Percentiles rank a stretch among this genome's conserved stretches.
phyloP scores from a whole-genome alignment of 1,139 yeast genomes.

The Diutina scorzettiae region DNA sequence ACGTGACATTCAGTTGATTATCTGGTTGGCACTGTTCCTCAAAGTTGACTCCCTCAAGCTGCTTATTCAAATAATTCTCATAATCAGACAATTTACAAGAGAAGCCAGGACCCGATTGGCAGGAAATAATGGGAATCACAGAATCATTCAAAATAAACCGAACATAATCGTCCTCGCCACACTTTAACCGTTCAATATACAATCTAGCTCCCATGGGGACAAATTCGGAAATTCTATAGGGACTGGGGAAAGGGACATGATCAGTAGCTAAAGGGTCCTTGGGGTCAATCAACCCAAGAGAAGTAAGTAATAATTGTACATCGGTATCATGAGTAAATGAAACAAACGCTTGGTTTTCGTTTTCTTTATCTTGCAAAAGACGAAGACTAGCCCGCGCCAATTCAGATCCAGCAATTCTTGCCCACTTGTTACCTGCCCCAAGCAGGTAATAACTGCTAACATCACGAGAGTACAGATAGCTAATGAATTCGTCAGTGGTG shows the following conservation, averaged over 20 bases:
- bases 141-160: conserved; percentile 6
- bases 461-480: conserved; percentile 32
- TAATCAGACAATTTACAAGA: conserved; percentile 3
- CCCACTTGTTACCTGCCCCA: conserved; percentile 39
- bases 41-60: not conserved
- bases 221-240: conserved; percentile 1
- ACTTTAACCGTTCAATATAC: conserved; percentile 1
- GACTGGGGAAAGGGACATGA: not conserved
- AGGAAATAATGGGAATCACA: conserved; percentile 5
- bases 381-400: conserved; percentile 36
- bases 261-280: not conserved
- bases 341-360: conserved; percentile 3
- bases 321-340: conserved; percentile 6
- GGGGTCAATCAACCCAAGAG: conserved; percentile 2
- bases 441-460: conserved; percentile 33
- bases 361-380: conserved; percentile 21
- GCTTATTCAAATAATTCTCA: not conserved
- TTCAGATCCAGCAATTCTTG: conserved; percentile 33
- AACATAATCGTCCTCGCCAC: conserved; percentile 1
- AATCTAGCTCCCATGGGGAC: conserved; percentile 6
- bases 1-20: not conserved
- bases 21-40: not conserved
- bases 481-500: conserved; percentile 35
- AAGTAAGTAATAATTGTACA: conserved; percentile 1
- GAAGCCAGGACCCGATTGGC: conserved; percentile 6